These are phyloP conservation scores for Leccinellum luteum DNA, from an alignment of 768 basidiomycete species.

Conservation along the genomic window DNA sequence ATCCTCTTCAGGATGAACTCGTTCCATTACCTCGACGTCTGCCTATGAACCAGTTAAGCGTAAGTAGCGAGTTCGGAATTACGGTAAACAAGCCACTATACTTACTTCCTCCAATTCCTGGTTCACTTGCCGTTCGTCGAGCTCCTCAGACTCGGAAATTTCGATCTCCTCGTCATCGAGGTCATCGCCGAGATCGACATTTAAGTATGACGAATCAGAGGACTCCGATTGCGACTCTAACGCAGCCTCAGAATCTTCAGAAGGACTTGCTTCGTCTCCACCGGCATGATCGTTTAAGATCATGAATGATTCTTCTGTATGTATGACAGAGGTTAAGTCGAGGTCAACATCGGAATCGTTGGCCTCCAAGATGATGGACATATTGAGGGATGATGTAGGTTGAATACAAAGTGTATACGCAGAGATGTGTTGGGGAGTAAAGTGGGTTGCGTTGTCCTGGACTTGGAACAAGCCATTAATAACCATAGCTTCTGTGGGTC, in stretches of 20 bases:
- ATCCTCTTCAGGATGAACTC: constrained; percentile 14
- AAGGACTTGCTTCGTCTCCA: not conserved
- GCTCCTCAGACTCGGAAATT: constrained; percentile 16
- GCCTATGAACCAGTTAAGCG: constrained; percentile 5
- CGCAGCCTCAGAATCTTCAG: not conserved
- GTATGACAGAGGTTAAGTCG: constrained; percentile 1
- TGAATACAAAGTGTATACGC: not conserved
- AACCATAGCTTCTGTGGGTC: constrained; percentile 16
- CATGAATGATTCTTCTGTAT: constrained; percentile 12
- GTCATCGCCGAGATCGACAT: constrained; percentile 15
- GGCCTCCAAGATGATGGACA: constrained; percentile 18
- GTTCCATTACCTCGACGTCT: constrained; percentile 15
- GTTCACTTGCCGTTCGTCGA: constrained; percentile 8
- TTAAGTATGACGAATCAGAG: constrained; percentile 20
- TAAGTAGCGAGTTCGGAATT: not conserved
- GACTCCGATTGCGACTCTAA: constrained; percentile 12
- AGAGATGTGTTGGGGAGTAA: not conserved
- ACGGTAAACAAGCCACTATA: not conserved
- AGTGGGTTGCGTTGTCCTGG: constrained; percentile 1
- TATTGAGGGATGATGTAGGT: not conserved
- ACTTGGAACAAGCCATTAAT: not conserved
- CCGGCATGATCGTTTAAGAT: not conserved
- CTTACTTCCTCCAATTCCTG: constrained; percentile 18
- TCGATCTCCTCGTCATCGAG: constrained; percentile 15
- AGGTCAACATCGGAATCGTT: constrained; percentile 8